Evolutionary conservation across 345 rosid genomes (phyloP), one percentile per base, ranked within the genome.

Genomic region (Cochlearia excelsa): DNA sequence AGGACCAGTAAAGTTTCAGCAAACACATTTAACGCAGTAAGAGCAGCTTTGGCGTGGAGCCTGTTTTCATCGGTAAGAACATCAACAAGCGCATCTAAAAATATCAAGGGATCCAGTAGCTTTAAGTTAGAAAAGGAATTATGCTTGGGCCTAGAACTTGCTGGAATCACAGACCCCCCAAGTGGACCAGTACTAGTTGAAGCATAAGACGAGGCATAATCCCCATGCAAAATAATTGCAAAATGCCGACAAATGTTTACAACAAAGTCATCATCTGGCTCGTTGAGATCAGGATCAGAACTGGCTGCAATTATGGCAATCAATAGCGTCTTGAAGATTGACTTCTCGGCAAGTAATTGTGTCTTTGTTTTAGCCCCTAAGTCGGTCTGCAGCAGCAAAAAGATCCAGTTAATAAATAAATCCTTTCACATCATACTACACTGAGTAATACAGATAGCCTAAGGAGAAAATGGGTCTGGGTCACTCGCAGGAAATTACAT

Each of bases 301-400:
- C 86, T 82, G 65, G 88, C 82, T 59, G 97, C 91, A 75, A 93
- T 79, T 63, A 82, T 63, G 27, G 99, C 87, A 80, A 77, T 78
- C 40, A 93, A 76, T 40, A 93, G 75, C 68, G 74, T 81, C 87
- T 93, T 93, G 77, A 93, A 89, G 74, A 93, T 96, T 1, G 99
- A 93, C 73, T 85, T 93, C 82, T 93, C 99, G 57, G 99, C 99
- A 71, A 87, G 68, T 54, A 93, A 88, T 69, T 93, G 99, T 57
- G 99, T 87, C 85, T 93, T 93, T 30, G 97, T 93, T 86, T 93
- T 93, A 62, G 89, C 88, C 59, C 99, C 99, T 57, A 89, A 73
- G 65, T 93, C 97, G 49, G 82, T 88, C 99, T 93, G 94, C 83
- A 71, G 69, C 7, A 72, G 62, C 44, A 44, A 55, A 57, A 29